A percentile compares a stretch with the other conserved stretches of the same genome.
Conservation (phyloP, 768 basidiomycete species). For the Mycena metata region DNA sequence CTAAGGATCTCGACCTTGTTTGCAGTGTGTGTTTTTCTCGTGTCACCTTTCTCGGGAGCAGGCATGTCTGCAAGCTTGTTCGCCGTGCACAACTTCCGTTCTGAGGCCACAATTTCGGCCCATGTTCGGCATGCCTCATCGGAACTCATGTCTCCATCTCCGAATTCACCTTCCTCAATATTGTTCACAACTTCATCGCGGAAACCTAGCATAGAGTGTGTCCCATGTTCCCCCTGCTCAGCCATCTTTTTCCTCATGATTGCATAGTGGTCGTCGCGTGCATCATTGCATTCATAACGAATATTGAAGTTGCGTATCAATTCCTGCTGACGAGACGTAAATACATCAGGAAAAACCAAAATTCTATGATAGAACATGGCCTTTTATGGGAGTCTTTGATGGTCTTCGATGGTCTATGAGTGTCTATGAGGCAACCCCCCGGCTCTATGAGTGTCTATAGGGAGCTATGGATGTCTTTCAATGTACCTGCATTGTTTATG, state of each 20-base stretch:
- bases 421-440: too few relatives aligned
- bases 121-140: neutral
- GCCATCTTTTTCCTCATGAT: conserved; percentile 34
- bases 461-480: too few relatives aligned
- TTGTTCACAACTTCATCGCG: neutral
- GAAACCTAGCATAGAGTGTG: neutral
- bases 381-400: too few relatives aligned
- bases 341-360: too few relatives aligned
- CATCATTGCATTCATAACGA: conserved; percentile 48
- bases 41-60: neutral
- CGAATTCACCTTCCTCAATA: neutral
- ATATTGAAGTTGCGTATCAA: conserved; percentile 46
- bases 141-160: neutral
- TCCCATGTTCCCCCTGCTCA: neutral
- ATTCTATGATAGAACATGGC: too few relatives aligned
- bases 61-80: conserved; percentile 5
- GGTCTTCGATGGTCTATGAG: too few relatives aligned
- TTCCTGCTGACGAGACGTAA: conserved; percentile 29
- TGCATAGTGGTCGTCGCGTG: conserved; percentile 46
- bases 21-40: neutral
- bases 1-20: neutral
- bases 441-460: too few relatives aligned
- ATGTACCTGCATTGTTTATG: too few relatives aligned
- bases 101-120: neutral
- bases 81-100: neutral